Evolutionary conservation across 2,329 filamentous ascomycete species (phyloP), one percentile per base, ranked within the genome.

Genomic region (Chaetomiaceae sp.): DNA sequence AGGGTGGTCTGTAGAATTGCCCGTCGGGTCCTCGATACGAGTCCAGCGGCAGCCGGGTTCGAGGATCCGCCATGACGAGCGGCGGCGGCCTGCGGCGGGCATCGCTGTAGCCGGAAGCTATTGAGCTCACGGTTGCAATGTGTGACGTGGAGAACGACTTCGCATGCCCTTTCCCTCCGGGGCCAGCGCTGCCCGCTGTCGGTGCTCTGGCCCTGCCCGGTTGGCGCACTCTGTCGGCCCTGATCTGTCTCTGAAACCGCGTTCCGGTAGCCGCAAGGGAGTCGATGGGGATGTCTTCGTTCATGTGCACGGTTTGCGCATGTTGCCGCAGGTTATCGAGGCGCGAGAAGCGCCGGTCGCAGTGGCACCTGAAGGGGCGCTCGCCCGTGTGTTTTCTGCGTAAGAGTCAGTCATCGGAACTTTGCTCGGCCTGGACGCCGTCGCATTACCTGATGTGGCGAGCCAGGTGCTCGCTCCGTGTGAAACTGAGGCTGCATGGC

Each of bases 321-420:
- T 99, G 94, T 68, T 99, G 94, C 55, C 94, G 84, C 47, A 99
- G 75, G 66, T 99, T 99, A 70, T 99, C 92, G 42, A 97, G 80
- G 45, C 92, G 83, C 9, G 94, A 97, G 69, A 99, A 99, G 51
- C 91, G 83, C 47, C 94, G 83, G 2, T 87, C 89, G 71, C 94
- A 99, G 70, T 97, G 94, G 63, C 94, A 99, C 70, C 95, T 88
- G 65, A 97, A 99, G 0, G 94, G 94, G 25, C 94, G 85, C 74
- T 99, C 94, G 49, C 94, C 94, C 0, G 94, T 99, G 66, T 99
- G 94, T 81, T 97, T 97, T 64, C 91, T 94, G 58, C 0, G 5
- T 23, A 9, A 17, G 5, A 4, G 49, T 52, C 43, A 52, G 43
- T 19, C 9, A 69, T 19, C 14, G 11, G n/a, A n/a, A 23, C 17